Percentiles rank a stretch among this genome's conserved stretches.
phyloP scores from a whole-genome alignment of 345 rosid species.

The Excoecaria cochinchinensis region DNA sequence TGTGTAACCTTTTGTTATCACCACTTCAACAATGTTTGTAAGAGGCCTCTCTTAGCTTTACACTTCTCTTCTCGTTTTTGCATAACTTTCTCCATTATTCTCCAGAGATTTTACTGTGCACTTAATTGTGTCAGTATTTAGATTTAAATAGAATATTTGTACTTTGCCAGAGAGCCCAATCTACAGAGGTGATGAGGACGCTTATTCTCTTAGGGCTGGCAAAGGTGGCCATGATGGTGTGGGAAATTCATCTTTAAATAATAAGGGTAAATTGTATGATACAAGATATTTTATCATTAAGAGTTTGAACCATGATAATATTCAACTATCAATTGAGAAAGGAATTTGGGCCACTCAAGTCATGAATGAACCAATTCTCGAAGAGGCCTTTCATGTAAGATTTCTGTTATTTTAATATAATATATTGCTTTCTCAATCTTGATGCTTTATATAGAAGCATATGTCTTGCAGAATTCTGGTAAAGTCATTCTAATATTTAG shows the following conservation, averaged over 20 bases:
- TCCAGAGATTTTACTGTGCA: background rate
- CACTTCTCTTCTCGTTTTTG: background rate
- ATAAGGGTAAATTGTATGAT: slow-evolving; percentile 43
- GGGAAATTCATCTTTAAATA: slow-evolving; percentile 39
- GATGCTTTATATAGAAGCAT: slow-evolving; percentile 25
- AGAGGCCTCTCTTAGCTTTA: background rate
- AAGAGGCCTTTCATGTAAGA: slow-evolving; percentile 91
- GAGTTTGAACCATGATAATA: slow-evolving; percentile 81
- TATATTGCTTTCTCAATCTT: slow-evolving; percentile 28
- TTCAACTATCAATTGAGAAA: slow-evolving; percentile 70
- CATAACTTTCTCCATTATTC: background rate
- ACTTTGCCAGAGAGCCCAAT: slow-evolving; percentile 66
- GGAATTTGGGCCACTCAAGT: slow-evolving; percentile 99
- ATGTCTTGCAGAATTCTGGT: slow-evolving; percentile 76
- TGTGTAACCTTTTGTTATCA: background rate
- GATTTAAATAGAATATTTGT: slow-evolving; percentile 1
- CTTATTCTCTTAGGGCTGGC: slow-evolving; percentile 43
- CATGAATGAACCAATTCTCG: slow-evolving; percentile 95
- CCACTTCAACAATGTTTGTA: background rate
- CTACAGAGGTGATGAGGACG: slow-evolving; percentile 52
- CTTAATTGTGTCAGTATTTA: background rate
- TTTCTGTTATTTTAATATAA: slow-evolving; percentile 16
- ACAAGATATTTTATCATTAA: slow-evolving; percentile 92
- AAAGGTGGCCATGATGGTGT: slow-evolving; percentile 39
- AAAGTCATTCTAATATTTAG: slow-evolving; percentile 82